These are phyloP conservation scores for Fusarium sp. DNA, from an alignment of 2,329 filamentous ascomycete genomes.

Conservation along the genomic window DNA sequence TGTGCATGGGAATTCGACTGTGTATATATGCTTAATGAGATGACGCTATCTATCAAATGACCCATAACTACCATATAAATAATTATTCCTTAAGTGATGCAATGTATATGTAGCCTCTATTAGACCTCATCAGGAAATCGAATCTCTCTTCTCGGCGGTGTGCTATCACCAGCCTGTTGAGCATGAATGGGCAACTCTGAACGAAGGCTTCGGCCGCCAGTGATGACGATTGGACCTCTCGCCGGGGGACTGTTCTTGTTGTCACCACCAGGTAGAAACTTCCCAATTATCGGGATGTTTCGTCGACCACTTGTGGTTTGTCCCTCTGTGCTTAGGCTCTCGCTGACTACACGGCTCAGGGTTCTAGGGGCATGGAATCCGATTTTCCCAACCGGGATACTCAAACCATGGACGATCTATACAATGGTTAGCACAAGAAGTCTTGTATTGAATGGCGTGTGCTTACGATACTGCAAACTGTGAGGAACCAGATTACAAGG, in stretches of 20 bases:
- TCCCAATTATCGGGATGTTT: conserved; percentile 40
- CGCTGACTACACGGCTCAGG: conserved; percentile 56
- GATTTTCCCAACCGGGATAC: conserved; percentile 80
- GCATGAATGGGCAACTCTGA: background rate
- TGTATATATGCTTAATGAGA: conserved; percentile 28
- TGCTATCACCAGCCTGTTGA: conserved; percentile 1
- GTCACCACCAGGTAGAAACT: conserved; percentile 8
- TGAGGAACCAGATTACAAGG: conserved; percentile 87
- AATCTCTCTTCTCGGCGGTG: conserved; percentile 35
- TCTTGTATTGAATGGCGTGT: background rate
- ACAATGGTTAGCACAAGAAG: background rate
- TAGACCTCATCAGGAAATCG: conserved; percentile 40
- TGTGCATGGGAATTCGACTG: background rate
- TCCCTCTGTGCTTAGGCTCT: conserved; percentile 37
- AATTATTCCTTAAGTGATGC: no score
- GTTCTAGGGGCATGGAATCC: conserved; percentile 73
- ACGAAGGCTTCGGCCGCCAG: conserved; percentile 25
- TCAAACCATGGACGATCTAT: conserved; percentile 80
- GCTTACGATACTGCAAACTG: conserved; percentile 84
- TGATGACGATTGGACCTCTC: conserved; percentile 27
- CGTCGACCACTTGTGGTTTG: conserved; percentile 14
- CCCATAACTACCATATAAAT: background rate
- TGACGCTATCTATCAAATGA: background rate
- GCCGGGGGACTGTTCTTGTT: background rate
- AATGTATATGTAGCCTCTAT: background rate